A percentile compares a stretch with the other conserved stretches of the same genome.
These are phyloP conservation scores for Nothophoma quercina DNA, from an alignment of 2,329 filamentous ascomycete species.

Conservation along the genomic window DNA sequence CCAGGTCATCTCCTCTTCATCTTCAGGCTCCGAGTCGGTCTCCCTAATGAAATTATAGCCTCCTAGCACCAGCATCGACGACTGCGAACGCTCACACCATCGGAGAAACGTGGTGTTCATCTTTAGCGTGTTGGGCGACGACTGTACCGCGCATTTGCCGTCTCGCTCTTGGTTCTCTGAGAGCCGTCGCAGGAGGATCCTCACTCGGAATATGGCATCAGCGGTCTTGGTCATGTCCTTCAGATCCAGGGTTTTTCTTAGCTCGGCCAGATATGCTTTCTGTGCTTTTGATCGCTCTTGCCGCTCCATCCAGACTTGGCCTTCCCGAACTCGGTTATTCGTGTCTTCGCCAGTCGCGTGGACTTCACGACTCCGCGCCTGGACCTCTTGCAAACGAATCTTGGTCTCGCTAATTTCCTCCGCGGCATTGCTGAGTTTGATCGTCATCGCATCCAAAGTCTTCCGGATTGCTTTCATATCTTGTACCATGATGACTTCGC, in stretches of 20 bases:
- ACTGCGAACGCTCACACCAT: not conserved
- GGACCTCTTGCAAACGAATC: not conserved
- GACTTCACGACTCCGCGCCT: not conserved
- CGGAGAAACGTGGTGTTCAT: not conserved
- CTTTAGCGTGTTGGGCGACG: not conserved
- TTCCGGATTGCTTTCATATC: not conserved
- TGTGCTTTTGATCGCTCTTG: not conserved
- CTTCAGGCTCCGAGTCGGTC: not conserved
- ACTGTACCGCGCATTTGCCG: not conserved
- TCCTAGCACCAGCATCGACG: slow-evolving; percentile 1
- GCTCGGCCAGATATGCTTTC: not conserved
- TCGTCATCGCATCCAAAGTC: not conserved
- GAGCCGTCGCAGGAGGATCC: not conserved
- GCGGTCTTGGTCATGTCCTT: not conserved
- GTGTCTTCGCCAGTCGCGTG: not conserved
- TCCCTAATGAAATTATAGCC: not conserved
- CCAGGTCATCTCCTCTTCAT: not conserved
- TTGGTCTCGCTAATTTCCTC: not conserved
- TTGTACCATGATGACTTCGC: not conserved
- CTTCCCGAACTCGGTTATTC: slow-evolving; percentile 1
- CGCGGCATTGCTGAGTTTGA: not conserved
- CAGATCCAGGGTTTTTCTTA: not conserved
- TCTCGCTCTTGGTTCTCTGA: not conserved
- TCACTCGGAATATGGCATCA: not conserved
- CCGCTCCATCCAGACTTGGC: not conserved